Percentiles rank a stretch among this genome's conserved stretches.
Conservation (phyloP, 441 rosid species). For the Melastoma candidum region DNA sequence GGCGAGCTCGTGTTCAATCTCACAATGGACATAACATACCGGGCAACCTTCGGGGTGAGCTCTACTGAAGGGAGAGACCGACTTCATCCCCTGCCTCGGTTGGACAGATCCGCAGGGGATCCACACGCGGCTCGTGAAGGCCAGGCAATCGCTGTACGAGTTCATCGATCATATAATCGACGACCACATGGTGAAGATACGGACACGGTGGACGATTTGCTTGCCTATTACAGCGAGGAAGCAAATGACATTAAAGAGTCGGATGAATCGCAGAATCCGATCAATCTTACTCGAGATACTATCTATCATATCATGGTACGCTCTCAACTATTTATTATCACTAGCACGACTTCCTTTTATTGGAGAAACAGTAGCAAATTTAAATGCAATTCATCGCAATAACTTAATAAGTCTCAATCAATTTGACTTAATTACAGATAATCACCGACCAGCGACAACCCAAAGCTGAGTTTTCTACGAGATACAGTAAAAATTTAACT, state of each 20-base stretch:
- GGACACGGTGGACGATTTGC: constrained; percentile 94
- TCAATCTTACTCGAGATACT: constrained; percentile 65
- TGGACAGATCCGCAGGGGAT: constrained; percentile 81
- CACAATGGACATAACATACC: constrained; percentile 61
- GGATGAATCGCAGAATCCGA: constrained; percentile 49
- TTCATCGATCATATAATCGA: constrained; percentile 77
- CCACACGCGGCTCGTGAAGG: constrained; percentile 37
- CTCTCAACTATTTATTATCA: background rate
- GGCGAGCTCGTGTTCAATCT: constrained; percentile 64
- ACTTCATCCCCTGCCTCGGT: constrained; percentile 60
- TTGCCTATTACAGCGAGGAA: constrained; percentile 70
- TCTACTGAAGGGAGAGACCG: constrained; percentile 52
- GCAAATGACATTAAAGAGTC: constrained; percentile 39
- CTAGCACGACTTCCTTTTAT: too few relatives aligned
- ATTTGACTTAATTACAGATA: too few relatives aligned
- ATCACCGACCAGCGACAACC: too few relatives aligned
- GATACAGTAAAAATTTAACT: too few relatives aligned
- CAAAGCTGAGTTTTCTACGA: too few relatives aligned
- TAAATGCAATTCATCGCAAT: too few relatives aligned
- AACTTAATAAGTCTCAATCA: too few relatives aligned
- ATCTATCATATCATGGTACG: constrained; percentile 92
- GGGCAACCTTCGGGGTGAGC: constrained; percentile 77
- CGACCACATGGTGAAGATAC: constrained; percentile 46
- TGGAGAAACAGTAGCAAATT: too few relatives aligned
- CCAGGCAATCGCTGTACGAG: constrained; percentile 52